phyloP scores from a whole-genome alignment of 108 stramenopile genomes.

The Aurantiochytrium sp. region DNA sequence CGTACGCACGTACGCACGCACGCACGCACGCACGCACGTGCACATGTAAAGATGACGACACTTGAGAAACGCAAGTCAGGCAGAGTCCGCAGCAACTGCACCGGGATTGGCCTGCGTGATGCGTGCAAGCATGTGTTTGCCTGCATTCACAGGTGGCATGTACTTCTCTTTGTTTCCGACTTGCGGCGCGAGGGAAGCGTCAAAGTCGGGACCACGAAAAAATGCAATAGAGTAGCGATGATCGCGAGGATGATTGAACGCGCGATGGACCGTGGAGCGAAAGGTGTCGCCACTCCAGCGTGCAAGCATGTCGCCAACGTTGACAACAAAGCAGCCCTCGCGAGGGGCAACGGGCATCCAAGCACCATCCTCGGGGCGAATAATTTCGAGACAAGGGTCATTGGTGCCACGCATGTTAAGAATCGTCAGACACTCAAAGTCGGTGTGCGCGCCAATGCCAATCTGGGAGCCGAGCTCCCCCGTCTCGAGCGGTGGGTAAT shows the following conservation, averaged over 20 bases:
- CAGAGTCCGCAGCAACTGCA: not conserved
- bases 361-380: not conserved
- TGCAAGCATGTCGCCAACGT: constrained; percentile 2
- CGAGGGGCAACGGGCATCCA: not conserved
- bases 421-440: not conserved
- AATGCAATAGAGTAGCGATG: not conserved
- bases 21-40: no score
- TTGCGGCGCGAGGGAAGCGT: not conserved
- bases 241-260: not conserved
- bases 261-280: not conserved
- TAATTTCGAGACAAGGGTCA: not conserved
- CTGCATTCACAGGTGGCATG: not conserved
- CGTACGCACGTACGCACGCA: no score
- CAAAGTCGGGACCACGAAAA: not conserved
- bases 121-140: not conserved
- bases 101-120: not conserved
- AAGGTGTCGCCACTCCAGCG: constrained; percentile 2
- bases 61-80: no score
- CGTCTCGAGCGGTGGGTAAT: not conserved
- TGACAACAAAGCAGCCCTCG: not conserved
- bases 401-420: not conserved
- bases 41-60: no score
- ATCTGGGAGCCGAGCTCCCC: not conserved
- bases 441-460: not conserved
- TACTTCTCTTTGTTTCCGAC: not conserved